phyloP scores from a whole-genome alignment of 306 rosid genomes.

The cucumber (Cucumis sativus) region DNA sequence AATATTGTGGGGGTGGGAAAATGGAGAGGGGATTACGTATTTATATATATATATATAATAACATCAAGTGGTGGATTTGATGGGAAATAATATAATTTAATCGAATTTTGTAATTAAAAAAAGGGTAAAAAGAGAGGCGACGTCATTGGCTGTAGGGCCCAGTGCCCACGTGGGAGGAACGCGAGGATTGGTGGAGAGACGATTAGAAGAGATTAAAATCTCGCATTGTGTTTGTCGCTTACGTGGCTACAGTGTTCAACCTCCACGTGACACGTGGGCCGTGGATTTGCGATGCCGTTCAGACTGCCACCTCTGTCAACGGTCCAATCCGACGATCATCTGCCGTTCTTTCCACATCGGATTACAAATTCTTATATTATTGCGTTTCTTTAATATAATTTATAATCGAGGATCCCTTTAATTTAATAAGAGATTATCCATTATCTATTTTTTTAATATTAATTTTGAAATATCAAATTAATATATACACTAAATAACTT shows the following conservation, averaged over 20 bases:
- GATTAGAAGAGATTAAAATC: conserved; percentile 61
- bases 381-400: background rate
- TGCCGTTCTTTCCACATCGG: background rate
- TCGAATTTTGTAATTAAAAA: background rate
- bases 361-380: background rate
- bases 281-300: background rate
- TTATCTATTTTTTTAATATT: too few species aligned
- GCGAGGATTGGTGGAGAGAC: conserved; percentile 65
- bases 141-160: conserved; percentile 27
- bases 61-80: background rate
- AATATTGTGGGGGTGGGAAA: background rate
- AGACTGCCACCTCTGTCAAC: background rate
- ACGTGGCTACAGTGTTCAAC: conserved; percentile 36
- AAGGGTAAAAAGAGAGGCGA: background rate
- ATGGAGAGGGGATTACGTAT: background rate
- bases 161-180: conserved; percentile 64
- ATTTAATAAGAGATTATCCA: too few species aligned
- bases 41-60: background rate
- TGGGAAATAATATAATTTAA: background rate
- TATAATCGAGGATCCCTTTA: too few species aligned
- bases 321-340: background rate
- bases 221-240: conserved; percentile 2
- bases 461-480: too few species aligned
- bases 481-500: too few species aligned
- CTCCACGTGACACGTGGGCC: conserved; percentile 49